Base-by-base conservation (phyloP, 768 basidiomycete genomes). In the Vararia minispora region DNA sequence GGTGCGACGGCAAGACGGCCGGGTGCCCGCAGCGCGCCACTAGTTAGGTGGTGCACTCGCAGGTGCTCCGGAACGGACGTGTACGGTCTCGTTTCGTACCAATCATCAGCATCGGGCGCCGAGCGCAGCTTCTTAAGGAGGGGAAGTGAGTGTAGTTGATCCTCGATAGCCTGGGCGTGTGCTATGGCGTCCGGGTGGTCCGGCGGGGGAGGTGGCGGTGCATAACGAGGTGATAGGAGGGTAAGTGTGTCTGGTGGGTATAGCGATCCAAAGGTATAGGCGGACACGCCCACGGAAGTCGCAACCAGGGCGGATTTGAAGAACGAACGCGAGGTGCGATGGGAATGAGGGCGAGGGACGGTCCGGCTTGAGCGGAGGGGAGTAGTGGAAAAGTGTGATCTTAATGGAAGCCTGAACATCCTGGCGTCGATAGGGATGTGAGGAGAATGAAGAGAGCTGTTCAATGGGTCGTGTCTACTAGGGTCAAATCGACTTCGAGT, bases 1-100 rank as follows among this genome's bases (percentile, higher is more conserved):
- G 91, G 90, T 14, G 69, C 66, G 40, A 94, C 55, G 0, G 90
- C 87, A 2, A 99, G 69, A 56, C 76, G 83, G 3, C 87, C 87
- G 0, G 91, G 89, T 2, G 91, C 94, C 20, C 79, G 64, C n/a
- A 99, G 65, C 1, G 88, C 70, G 4, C 89, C 90, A 2, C 79
- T 77, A 0, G 88, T 85, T 34, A 99, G 64, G 44, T 74, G 83
- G 58, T 99, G 90, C 39, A 79, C 80, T 1, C 80, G 68, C 38
- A 76, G 63, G 40, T 82, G 77, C 42, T 80, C 79, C 0, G 89
- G 79, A 20, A 77, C 72, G 13, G 66, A 60, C 10, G 60, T 57
- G 55, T 86, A 90, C 27, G 88, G 89, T 35, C 88, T 73, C 16
- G 68, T 64, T 56, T 83, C 85, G 50, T 87, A 86, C 82, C 82